Base-by-base conservation (phyloP, 2,329 filamentous ascomycete species). In the Trichoderma lentiforme region DNA sequence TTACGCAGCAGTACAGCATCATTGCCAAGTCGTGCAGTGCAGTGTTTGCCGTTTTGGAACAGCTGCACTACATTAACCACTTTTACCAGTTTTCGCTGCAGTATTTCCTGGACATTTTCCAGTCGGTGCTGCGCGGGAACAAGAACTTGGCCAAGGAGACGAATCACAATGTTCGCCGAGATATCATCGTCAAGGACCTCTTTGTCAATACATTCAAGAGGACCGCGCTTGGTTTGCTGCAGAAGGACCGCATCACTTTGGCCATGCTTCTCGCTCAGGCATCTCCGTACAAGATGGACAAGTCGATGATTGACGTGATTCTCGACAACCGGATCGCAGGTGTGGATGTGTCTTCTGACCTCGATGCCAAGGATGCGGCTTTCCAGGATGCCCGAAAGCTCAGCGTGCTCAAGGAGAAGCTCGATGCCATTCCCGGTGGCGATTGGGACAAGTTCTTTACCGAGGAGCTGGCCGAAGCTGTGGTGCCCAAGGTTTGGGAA, bases 21-120 rank as follows among this genome's bases (percentile, higher is more conserved):
- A 94, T 99, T 82, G 96, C 96, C 71, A 90, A 91, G 77, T 95
- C 96, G 56, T 99, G 96, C 88, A 98, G 95, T 83, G 95, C 96
- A 70, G 95, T 99, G 56, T 99, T 98, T 81, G 94, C 97, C 36
- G 93, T 99, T 15, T 86, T 99, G 73, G 97, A 99, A 83, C 95
- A 99, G 81, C 89, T 99, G 72, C 95, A 98, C 82, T 97, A 98
- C 80, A 91, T 99, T 81, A 98, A 99, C 81, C 96, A 98, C 85
- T 98, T 98, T 84, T 99, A 99, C 82, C 97, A 98, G 81, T 99
- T 99, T 86, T 99, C 96, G 47, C 87, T 99, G 73, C 95, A 98
- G 82, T 99, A 97, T 83, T 99, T 99, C 84, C 89, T 97, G 70
- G 93, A 98, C 80, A 99, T 99, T 76, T 99, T 99, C 88, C 93